Base-by-base conservation (phyloP, 257 asterid species). In the Galeopsis tetrahit region DNA sequence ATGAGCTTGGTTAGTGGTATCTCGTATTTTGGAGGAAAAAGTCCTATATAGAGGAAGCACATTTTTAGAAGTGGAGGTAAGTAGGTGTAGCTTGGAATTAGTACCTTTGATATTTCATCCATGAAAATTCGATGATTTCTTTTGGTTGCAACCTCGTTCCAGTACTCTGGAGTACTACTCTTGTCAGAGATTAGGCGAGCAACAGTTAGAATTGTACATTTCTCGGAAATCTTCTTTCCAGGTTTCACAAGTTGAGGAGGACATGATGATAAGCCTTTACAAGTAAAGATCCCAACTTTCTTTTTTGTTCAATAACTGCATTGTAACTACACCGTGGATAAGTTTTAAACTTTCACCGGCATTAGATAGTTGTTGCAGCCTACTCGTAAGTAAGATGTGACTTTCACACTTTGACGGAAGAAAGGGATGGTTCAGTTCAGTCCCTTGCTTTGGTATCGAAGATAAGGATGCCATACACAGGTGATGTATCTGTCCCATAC, bases 21-120 rank as follows among this genome's bases (percentile, higher is more conserved):
- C 63, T 56, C 38, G 2, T 9, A 56, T 6, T 56, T 21, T 21
- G 28, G 28, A 56, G 14, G 63, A 11, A 56, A 56, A 1, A 21
- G 28, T 21, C 28, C 28, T 21, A 21, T 21, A 21, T 21, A 21
- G 0, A 21, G 28, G 1, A 21, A 21, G 1, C 28, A 34, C 62
- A 2, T 10, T 32, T 59, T 15, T 33, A 59, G 11, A 10, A 59
- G 6, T 59, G 9, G 35, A 10, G 65, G 65, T 59, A 59, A 59
- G 38, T 32, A 7, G 3, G 28, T 59, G 64, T 59, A 59, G 40
- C 28, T 36, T 31, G 42, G 64, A 32, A 59, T 21, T 59, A 59
- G 64, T 10, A 59, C 43, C 64, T 59, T 6, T 32, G 64, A 33
- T 59, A 59, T 33, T 4, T 59, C 17, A 32, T 59, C 10, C 65